Evolutionary conservation across 1,284 basidiomycete genomes (phyloP).

Genomic region (Moesziomyces antarcticus): DNA sequence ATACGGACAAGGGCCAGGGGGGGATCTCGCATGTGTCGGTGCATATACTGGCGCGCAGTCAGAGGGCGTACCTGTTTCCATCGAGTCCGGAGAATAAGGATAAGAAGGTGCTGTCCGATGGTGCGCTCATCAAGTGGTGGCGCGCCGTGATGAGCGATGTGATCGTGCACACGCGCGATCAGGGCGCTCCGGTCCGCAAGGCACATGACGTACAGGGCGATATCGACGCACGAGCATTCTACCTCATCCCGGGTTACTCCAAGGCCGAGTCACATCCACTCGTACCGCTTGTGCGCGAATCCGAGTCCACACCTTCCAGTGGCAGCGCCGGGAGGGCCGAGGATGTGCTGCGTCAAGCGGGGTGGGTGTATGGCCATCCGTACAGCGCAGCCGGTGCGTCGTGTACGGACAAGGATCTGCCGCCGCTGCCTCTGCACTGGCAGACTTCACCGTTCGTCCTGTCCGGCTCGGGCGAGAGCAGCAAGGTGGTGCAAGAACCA

Average conservation of each 20-base stretch:
- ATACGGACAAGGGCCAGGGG: not conserved
- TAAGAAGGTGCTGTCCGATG: constrained; percentile 83
- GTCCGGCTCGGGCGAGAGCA: not conserved
- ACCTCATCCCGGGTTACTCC: constrained; percentile 62
- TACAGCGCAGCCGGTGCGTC: constrained; percentile 47
- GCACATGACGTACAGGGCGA: not conserved
- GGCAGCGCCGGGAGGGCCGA: not conserved
- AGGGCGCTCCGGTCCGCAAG: constrained; percentile 10
- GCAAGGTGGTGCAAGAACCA: constrained; percentile 14
- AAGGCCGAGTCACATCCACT: constrained; percentile 57
- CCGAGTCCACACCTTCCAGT: not conserved
- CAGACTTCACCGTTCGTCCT: constrained; percentile 18
- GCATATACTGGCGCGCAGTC: constrained; percentile 90
- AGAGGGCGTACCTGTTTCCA: constrained; percentile 92
- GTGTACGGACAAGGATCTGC: constrained; percentile 9
- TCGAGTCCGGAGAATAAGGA: constrained; percentile 78
- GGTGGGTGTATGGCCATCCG: constrained; percentile 65
- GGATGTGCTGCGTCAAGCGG: constrained; percentile 5
- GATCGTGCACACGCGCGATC: constrained; percentile 17
- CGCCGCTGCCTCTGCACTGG: constrained; percentile 58
- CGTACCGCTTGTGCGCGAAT: constrained; percentile 47
- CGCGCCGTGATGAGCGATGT: constrained; percentile 69
- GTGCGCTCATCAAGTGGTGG: constrained; percentile 92
- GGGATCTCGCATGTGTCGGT: constrained; percentile 69
- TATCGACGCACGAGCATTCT: constrained; percentile 52